A percentile compares a stretch with the other conserved stretches of the same genome.
Evolutionary conservation across 2,329 filamentous ascomycete genomes (phyloP).

Genomic region (Trichoderma hamatum): DNA sequence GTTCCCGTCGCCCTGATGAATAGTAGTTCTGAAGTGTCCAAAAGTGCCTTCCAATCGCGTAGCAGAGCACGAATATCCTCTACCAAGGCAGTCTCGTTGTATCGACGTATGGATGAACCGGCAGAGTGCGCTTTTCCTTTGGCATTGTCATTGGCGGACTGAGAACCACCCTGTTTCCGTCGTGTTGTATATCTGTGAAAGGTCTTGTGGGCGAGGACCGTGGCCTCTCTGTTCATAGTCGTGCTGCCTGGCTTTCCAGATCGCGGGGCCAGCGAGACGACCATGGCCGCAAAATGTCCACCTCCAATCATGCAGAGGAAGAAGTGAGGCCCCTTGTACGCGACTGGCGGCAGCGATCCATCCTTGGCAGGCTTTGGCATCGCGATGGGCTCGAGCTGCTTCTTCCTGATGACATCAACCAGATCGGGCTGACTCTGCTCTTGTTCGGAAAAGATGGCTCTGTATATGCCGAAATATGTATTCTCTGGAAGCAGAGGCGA

Average conservation of each 20-base stretch:
- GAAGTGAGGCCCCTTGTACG: slow-evolving; percentile 76
- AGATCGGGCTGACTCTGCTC: slow-evolving; percentile 68
- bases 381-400: slow-evolving; percentile 71
- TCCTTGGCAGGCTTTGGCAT: slow-evolving; percentile 60
- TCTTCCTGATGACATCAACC: slow-evolving; percentile 69
- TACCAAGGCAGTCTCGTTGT: slow-evolving; percentile 88
- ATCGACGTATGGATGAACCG: slow-evolving; percentile 83
- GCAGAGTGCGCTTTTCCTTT: slow-evolving; percentile 94
- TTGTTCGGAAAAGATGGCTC: slow-evolving; percentile 72
- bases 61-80: slow-evolving; percentile 86
- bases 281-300: slow-evolving; percentile 96
- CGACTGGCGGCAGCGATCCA: slow-evolving; percentile 56
- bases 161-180: slow-evolving; percentile 92
- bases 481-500: slow-evolving; percentile 75
- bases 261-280: slow-evolving; percentile 84
- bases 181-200: slow-evolving; percentile 97
- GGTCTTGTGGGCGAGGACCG: slow-evolving; percentile 91
- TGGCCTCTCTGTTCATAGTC: slow-evolving; percentile 79
- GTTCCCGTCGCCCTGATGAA: slow-evolving; percentile 89
- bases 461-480: slow-evolving; percentile 82
- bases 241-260: slow-evolving; percentile 65
- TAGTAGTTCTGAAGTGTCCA: slow-evolving; percentile 81
- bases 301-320: slow-evolving; percentile 99
- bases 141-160: slow-evolving; percentile 91
- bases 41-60: slow-evolving; percentile 79